Percentiles rank a stretch among this genome's conserved stretches.
Conservation (phyloP, 148 eudicot genomes). For the Beta vulgaris region DNA sequence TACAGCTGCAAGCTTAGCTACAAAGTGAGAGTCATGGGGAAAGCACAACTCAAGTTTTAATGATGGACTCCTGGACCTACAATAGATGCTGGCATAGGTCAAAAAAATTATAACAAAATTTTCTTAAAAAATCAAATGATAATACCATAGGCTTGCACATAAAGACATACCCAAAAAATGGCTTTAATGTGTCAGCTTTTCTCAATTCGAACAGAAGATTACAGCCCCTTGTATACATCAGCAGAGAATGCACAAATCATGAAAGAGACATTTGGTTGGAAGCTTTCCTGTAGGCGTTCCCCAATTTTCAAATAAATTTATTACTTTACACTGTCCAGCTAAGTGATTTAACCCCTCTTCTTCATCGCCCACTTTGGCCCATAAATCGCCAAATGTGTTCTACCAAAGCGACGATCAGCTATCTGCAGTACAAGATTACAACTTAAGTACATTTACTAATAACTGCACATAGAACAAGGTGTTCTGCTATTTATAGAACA, state of each 20-base stretch:
- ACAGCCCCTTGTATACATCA: not conserved
- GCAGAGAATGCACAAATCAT: not conserved
- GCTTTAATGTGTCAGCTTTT: constrained; percentile 2
- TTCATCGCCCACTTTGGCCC: constrained; percentile 93
- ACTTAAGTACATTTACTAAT: not conserved
- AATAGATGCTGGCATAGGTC: not conserved
- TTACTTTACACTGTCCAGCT: not conserved
- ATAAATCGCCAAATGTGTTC: constrained; percentile 86
- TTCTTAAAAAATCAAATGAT: not conserved
- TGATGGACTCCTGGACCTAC: no score
- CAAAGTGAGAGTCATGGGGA: constrained; percentile 4
- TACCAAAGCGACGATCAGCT: constrained; percentile 84
- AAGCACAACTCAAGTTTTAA: constrained; percentile 4
- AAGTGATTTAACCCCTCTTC: constrained; percentile 37
- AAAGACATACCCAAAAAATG: constrained; percentile 24
- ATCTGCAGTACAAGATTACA: constrained; percentile 46
- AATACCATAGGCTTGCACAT: not conserved
- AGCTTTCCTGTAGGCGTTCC: not conserved
- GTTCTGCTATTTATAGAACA: not conserved
- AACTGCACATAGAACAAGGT: not conserved
- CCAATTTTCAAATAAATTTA: not conserved
- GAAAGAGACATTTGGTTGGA: not conserved
- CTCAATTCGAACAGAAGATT: not conserved
- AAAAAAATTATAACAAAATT: not conserved
- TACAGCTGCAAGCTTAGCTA: constrained; percentile 5